These are phyloP conservation scores for Tulasnella sp. DNA, from an alignment of 768 basidiomycete species.

Conservation along the genomic window DNA sequence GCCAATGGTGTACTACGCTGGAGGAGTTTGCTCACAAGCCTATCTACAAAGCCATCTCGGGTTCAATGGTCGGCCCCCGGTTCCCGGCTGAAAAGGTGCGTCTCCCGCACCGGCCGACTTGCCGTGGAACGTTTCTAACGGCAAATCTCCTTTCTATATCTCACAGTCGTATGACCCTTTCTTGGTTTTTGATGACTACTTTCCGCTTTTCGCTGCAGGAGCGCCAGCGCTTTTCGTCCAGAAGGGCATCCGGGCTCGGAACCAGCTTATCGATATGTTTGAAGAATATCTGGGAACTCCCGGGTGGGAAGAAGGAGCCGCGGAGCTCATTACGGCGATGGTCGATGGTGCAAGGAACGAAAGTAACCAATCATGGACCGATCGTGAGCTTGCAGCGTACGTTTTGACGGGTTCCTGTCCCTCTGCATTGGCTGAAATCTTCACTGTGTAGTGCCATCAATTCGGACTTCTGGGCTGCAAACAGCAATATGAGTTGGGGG, in stretches of 20 bases:
- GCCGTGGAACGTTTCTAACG: neutral
- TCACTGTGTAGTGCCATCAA: constrained; percentile 13
- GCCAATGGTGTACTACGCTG: neutral
- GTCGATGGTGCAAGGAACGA: constrained; percentile 7
- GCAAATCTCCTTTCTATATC: neutral
- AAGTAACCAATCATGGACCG: neutral
- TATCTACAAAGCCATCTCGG: neutral
- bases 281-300: neutral
- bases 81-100: constrained; percentile 6
- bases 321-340: neutral
- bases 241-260: constrained; percentile 5
- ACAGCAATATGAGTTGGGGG: constrained; percentile 35
- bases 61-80: neutral
- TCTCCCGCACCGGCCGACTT: neutral
- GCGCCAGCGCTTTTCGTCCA: constrained; percentile 31
- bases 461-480: constrained; percentile 31
- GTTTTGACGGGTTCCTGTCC: neutral
- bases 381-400: constrained; percentile 15
- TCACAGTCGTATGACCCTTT: constrained; percentile 26
- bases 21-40: constrained; percentile 18
- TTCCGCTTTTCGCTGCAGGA: constrained; percentile 30
- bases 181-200: constrained; percentile 33
- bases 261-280: constrained; percentile 19
- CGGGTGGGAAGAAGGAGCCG: neutral
- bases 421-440: neutral